Evolutionary conservation across 306 rosid genomes (phyloP).

Genomic region (Astragalus glycyphyllos): DNA sequence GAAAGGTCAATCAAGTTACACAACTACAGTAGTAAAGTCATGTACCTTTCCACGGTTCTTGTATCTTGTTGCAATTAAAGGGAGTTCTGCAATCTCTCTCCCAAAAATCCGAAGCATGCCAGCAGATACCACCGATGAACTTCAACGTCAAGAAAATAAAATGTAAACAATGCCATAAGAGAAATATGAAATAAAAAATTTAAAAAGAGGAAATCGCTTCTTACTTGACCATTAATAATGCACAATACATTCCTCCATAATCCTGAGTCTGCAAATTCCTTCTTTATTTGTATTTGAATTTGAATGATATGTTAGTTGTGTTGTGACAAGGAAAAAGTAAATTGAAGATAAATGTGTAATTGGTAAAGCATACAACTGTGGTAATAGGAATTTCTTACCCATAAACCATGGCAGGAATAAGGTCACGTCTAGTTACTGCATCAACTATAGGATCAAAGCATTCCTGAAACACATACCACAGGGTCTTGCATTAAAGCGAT

Average conservation of each 20-base stretch:
- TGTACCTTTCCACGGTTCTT: constrained; percentile 90
- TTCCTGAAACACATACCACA: constrained; percentile 64
- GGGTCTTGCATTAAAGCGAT: constrained; percentile 13
- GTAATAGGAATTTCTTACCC: constrained; percentile 62
- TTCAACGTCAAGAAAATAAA: constrained; percentile 53
- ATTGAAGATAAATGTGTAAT: constrained; percentile 10
- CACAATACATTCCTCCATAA: constrained; percentile 93
- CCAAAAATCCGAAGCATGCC: constrained; percentile 87
- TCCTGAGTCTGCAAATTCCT: constrained; percentile 87
- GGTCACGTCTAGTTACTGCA: constrained; percentile 82
- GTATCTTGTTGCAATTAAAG: constrained; percentile 85
- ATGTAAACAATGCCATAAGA: constrained; percentile 33
- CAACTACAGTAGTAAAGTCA: constrained; percentile 11
- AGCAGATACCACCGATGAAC: constrained; percentile 94
- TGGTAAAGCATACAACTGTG: constrained; percentile 36
- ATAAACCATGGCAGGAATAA: constrained; percentile 96
- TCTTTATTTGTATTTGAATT: constrained; percentile 65
- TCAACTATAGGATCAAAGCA: constrained; percentile 95
- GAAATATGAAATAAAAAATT: constrained; percentile 4
- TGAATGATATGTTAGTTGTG: constrained; percentile 34
- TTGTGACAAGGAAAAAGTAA: constrained; percentile 26
- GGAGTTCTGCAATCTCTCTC: constrained; percentile 86
- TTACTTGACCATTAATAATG: constrained; percentile 88
- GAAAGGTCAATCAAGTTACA: constrained; percentile 31
- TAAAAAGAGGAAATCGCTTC: constrained; percentile 42